Percentiles rank a stretch among this genome's conserved stretches.
Conservation (phyloP, 106 monocot species). For the Acanthochlamys bracteata region DNA sequence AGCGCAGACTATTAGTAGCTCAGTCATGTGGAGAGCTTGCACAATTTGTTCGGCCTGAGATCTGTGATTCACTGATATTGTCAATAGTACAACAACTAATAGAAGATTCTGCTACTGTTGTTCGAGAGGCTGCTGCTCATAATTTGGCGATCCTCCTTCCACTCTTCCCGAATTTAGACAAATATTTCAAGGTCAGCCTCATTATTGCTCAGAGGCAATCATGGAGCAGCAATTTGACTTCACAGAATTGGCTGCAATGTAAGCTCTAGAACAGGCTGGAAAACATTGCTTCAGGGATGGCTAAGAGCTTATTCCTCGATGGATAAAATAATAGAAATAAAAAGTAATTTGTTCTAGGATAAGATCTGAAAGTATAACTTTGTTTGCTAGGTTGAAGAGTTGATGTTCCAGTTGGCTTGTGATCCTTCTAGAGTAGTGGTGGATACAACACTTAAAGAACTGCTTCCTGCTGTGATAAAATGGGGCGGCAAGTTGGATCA, state of each 20-base stretch:
- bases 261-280: slow-evolving; percentile 72
- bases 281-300: slow-evolving; percentile 42
- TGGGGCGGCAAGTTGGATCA: slow-evolving; percentile 95
- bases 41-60: slow-evolving; percentile 87
- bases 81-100: slow-evolving; percentile 94
- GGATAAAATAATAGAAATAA: slow-evolving; percentile 7
- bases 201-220: slow-evolving; percentile 86
- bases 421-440: slow-evolving; percentile 93
- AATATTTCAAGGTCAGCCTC: slow-evolving; percentile 99
- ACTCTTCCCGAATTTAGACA: slow-evolving; percentile 91
- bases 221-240: slow-evolving; percentile 83
- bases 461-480: slow-evolving; percentile 70
- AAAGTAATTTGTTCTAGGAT: slow-evolving; percentile 6
- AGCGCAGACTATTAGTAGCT: slow-evolving; percentile 89
- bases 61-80: slow-evolving; percentile 93
- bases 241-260: slow-evolving; percentile 81
- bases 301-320: slow-evolving; percentile 33
- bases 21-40: slow-evolving; percentile 99
- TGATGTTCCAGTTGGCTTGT: slow-evolving; percentile 84
- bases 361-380: slow-evolving; percentile 19
- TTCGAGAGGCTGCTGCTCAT: slow-evolving; percentile 88
- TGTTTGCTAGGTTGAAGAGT: slow-evolving; percentile 79
- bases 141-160: slow-evolving; percentile 93
- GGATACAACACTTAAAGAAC: slow-evolving; percentile 71
- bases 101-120: slow-evolving; percentile 91